These are phyloP conservation scores for Saccharomycopsis sp. DNA, from an alignment of 805 yeast genomes.

Conservation along the genomic window DNA sequence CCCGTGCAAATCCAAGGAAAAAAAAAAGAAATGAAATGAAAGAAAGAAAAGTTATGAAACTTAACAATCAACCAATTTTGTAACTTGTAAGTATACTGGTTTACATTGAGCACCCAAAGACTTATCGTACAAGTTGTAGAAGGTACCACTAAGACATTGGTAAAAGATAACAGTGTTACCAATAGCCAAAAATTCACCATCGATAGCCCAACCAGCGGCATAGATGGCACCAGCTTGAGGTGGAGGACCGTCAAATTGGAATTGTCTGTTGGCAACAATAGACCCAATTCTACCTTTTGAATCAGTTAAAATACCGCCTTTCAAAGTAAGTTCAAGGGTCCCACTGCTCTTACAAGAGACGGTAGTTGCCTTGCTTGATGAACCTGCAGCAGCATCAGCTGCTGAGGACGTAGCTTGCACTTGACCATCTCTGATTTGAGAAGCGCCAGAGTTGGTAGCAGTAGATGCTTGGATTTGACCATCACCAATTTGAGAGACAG, in stretches of 20 bases:
- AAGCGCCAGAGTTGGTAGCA: slow-evolving; percentile 27
- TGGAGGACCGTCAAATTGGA: slow-evolving; percentile 83
- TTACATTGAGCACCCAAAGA: slow-evolving; percentile 55
- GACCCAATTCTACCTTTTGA: slow-evolving; percentile 64
- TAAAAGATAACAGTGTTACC: slow-evolving; percentile 57
- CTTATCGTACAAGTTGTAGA: slow-evolving; percentile 73
- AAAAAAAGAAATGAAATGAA: neutral
- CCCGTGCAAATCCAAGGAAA: neutral
- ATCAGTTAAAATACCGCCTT: slow-evolving; percentile 47
- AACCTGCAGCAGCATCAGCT: slow-evolving; percentile 14
- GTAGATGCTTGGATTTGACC: slow-evolving; percentile 39
- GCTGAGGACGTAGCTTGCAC: slow-evolving; percentile 25
- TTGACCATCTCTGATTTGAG: slow-evolving; percentile 35
- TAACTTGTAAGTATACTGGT: slow-evolving; percentile 52
- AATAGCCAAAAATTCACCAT: slow-evolving; percentile 54
- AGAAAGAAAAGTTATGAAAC: neutral
- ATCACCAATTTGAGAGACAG: slow-evolving; percentile 41
- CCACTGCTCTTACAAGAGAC: slow-evolving; percentile 41
- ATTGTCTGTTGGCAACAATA: slow-evolving; percentile 76
- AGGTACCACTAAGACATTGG: slow-evolving; percentile 69
- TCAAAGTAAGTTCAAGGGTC: slow-evolving; percentile 51
- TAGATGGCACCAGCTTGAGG: slow-evolving; percentile 74
- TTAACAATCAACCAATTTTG: slow-evolving; percentile 52
- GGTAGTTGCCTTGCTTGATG: slow-evolving; percentile 23
- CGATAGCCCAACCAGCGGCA: slow-evolving; percentile 61